Conservation (phyloP, 495 filamentous ascomycete species). For the Penicillium lividum region DNA sequence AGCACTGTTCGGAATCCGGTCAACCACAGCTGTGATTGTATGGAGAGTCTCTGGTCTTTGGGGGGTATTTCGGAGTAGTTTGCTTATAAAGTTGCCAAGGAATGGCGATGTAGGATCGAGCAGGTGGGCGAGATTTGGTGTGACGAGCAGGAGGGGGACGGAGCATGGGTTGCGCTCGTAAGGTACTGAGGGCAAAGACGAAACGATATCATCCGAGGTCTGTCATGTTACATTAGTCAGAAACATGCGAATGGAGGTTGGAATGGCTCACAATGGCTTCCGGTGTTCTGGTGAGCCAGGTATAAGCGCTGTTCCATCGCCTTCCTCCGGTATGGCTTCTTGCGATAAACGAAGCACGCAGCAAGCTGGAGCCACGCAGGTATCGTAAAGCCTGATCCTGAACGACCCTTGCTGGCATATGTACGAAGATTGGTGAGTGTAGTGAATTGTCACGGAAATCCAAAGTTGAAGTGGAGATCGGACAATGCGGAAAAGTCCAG, state of each 20-base stretch:
- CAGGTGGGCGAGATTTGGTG: conserved; percentile 44
- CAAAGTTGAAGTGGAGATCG: neutral
- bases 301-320: conserved; percentile 25
- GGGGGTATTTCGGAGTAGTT: conserved; percentile 15
- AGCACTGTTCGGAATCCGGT: conserved; percentile 33
- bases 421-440: neutral
- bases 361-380: neutral
- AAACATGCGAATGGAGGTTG: neutral
- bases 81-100: conserved; percentile 33
- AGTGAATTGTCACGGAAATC: neutral
- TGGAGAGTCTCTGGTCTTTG: conserved; percentile 18
- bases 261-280: conserved; percentile 31
- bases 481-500: neutral
- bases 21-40: conserved; percentile 39
- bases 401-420: neutral
- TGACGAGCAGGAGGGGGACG: conserved; percentile 39
- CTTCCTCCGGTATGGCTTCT: too few species aligned
- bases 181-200: conserved; percentile 27
- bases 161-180: conserved; percentile 3
- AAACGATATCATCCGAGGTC: conserved; percentile 37
- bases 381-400: neutral
- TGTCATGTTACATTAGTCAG: conserved; percentile 19
- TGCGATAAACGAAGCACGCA: neutral
- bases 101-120: conserved; percentile 36
- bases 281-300: conserved; percentile 44